Evolutionary conservation across 352 stramenopile genomes (phyloP).

Genomic region (Pythium guiyangense): DNA sequence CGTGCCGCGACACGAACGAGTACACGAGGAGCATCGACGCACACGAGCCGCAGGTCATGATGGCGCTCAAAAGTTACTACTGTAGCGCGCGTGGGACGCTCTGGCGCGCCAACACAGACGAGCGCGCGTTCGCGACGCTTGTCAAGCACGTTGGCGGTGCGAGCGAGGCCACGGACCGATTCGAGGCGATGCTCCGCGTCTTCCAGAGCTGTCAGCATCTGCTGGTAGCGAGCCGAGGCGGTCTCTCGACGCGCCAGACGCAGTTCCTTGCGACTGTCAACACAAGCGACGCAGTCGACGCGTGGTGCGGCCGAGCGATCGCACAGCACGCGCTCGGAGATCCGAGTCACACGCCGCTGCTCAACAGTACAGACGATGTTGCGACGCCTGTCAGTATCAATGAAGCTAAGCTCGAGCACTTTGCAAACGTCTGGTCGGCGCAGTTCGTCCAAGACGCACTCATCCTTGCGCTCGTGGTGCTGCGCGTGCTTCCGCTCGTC

Average conservation of each 20-base stretch:
- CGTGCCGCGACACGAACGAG: neutral
- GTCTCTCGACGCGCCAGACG: neutral
- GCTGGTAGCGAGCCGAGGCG: slow-evolving; percentile 3
- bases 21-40: neutral
- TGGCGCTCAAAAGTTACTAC: slow-evolving; percentile 5
- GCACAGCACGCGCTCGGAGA: neutral
- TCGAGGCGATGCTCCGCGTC: neutral
- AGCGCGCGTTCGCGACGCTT: neutral
- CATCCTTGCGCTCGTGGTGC: neutral
- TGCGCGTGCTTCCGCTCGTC: neutral
- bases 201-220: slow-evolving; percentile 2
- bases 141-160: neutral
- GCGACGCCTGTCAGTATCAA: slow-evolving; percentile 1
- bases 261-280: slow-evolving; percentile 2
- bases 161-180: neutral
- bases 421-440: slow-evolving; percentile 1
- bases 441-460: neutral
- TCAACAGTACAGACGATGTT: neutral
- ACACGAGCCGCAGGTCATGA: neutral
- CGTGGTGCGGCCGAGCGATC: slow-evolving; percentile 2
- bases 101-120: neutral
- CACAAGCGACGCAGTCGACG: slow-evolving; percentile 5
- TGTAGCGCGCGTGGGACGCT: neutral
- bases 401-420: slow-evolving; percentile 3
- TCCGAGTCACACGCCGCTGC: too few relatives aligned